Evolutionary conservation across 2,329 filamentous ascomycete genomes (phyloP), one percentile per base, ranked within the genome.

Genomic region (Emydomyces testavorans): DNA sequence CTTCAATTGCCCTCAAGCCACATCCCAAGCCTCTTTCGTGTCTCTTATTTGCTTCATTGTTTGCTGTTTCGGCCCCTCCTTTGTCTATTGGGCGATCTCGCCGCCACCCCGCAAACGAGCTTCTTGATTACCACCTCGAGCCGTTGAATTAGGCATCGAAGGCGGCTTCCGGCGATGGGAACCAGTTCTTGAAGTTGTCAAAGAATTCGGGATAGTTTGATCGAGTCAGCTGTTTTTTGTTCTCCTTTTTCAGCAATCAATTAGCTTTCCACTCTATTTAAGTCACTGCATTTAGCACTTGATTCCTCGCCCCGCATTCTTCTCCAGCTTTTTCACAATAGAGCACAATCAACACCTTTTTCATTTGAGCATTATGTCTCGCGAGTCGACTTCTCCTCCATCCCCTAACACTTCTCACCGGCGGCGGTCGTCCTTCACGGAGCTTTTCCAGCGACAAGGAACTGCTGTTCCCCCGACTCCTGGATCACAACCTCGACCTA

Each of bases 371-470:
- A 20, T 26, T 8, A 47, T 47, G 45, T 31, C 45, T 40, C 35
- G 34, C 20, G 13, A 23, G 29, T 50, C 48, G 16, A 43, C 34
- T 31, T 66, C 70, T 39, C 62, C 65, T 42, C 61, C 68, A 23
- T 58, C 60, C 32, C 55, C 65, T 18, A 53, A 59, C 8, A 56
- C 59, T 23, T 54, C 60, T 40, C 65, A 65, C 48, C 63, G 59
- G 29, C 71, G 72, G 50, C 71, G 71, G 46, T 63, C 68, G 38
- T 75, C 72, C 40, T 60, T 73, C 23, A 59, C 67, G 20, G 69
- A 71, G 44, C 59, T 70, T 49, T 65, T 70, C 53, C 55, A 64
- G 34, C 63, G 56, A 49, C 53, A 60, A 8, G 59, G 55, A 23
- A 43, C 21, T 11, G 44, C 36, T 16, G 47, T 8, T 36, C 51